Percentiles rank a stretch among this genome's conserved stretches.
Evolutionary conservation across 1,284 basidiomycete genomes (phyloP).

Genomic region (Austroboletus novae-zelandiae): DNA sequence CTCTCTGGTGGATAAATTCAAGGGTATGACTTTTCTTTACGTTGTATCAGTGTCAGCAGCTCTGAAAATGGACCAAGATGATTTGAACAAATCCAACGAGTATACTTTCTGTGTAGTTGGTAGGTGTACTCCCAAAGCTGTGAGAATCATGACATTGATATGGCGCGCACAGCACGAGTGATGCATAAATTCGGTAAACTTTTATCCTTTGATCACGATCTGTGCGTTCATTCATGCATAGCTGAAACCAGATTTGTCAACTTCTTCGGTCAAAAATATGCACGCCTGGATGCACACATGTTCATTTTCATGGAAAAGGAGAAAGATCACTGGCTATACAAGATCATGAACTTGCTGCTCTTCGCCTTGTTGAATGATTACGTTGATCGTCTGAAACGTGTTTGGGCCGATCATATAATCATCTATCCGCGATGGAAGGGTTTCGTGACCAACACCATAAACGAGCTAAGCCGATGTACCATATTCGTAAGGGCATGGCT

Average conservation of each 20-base stretch:
- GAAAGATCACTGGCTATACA: background rate
- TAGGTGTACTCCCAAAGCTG: background rate
- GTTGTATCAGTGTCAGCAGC: background rate
- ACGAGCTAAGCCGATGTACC: slow-evolving; percentile 51
- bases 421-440: slow-evolving; percentile 23
- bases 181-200: slow-evolving; percentile 5
- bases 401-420: slow-evolving; percentile 25
- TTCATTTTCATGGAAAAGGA: background rate
- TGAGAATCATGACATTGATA: background rate
- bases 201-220: background rate
- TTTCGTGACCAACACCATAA: slow-evolving; percentile 26
- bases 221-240: background rate
- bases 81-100: slow-evolving; percentile 3
- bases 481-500: slow-evolving; percentile 38
- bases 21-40: background rate
- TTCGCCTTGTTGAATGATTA: slow-evolving; percentile 15
- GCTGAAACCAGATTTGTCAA: slow-evolving; percentile 16
- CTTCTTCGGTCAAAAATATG: slow-evolving; percentile 1
- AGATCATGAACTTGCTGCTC: slow-evolving; percentile 9
- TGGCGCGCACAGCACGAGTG: slow-evolving; percentile 9
- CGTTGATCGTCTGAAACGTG: slow-evolving; percentile 11
- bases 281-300: slow-evolving; percentile 16
- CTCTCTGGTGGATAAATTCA: background rate
- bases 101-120: slow-evolving; percentile 21
- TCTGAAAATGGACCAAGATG: slow-evolving; percentile 1